Evolutionary conservation across 1,139 yeast genomes (phyloP).

Genomic region (Yamadazyma triangularis): DNA sequence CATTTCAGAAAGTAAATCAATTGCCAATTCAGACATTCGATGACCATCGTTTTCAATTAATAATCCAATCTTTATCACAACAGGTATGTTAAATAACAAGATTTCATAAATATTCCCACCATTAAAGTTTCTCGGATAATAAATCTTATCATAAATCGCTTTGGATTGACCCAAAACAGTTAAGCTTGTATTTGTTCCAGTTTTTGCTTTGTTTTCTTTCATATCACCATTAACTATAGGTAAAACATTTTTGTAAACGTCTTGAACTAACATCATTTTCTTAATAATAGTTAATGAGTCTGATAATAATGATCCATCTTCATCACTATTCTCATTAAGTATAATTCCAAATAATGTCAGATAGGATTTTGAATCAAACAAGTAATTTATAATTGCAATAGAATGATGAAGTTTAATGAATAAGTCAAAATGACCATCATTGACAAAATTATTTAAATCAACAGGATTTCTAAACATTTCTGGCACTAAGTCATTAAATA

Average conservation of each 20-base stretch:
- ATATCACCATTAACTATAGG: slow-evolving; percentile 22
- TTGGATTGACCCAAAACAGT: slow-evolving; percentile 21
- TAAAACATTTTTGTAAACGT: slow-evolving; percentile 21
- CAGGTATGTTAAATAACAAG: slow-evolving; percentile 59
- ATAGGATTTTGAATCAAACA: slow-evolving; percentile 58
- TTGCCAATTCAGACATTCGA: slow-evolving; percentile 47
- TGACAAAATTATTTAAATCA: slow-evolving; percentile 46
- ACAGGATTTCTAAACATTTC: slow-evolving; percentile 26
- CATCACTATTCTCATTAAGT: slow-evolving; percentile 46
- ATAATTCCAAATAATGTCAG: slow-evolving; percentile 49
- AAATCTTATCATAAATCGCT: slow-evolving; percentile 44
- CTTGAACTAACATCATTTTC: slow-evolving; percentile 52
- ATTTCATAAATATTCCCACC: slow-evolving; percentile 65
- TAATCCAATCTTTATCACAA: slow-evolving; percentile 66
- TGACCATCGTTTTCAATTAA: slow-evolving; percentile 58
- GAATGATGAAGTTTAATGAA: slow-evolving; percentile 64
- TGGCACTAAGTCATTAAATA: slow-evolving; percentile 42
- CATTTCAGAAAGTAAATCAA: slow-evolving; percentile 50
- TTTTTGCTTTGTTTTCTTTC: slow-evolving; percentile 13
- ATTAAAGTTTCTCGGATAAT: slow-evolving; percentile 52
- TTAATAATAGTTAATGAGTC: slow-evolving; percentile 41
- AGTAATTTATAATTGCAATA: slow-evolving; percentile 54
- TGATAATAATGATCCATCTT: slow-evolving; percentile 21
- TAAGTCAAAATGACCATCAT: slow-evolving; percentile 26
- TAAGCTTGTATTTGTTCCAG: slow-evolving; percentile 15